phyloP scores from a whole-genome alignment of 176 grass and related monocot genomes.

The Aechmea fasciata region DNA sequence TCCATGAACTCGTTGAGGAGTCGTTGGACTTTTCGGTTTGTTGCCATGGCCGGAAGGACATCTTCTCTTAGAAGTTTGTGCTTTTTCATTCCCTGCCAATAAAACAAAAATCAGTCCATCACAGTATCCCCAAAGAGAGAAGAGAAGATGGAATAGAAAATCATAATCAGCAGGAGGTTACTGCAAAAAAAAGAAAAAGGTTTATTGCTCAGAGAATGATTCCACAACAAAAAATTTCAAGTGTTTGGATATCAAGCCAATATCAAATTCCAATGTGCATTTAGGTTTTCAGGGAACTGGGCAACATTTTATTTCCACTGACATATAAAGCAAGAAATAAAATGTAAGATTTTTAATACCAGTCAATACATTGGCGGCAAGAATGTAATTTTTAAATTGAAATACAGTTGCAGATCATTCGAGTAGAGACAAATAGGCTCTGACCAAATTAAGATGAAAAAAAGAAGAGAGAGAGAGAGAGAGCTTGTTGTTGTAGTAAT shows the following conservation, averaged over 20 bases:
- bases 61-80: slow-evolving; percentile 76
- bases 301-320: neutral
- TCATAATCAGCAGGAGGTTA: neutral
- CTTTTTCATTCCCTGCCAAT: slow-evolving; percentile 78
- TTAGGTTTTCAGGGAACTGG: neutral
- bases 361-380: neutral
- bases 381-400: neutral
- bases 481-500: neutral
- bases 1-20: slow-evolving; percentile 93
- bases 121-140: neutral
- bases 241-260: neutral
- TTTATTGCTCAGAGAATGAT: too few species aligned
- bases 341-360: neutral
- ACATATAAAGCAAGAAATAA: neutral
- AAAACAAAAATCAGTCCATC: slow-evolving; percentile 2
- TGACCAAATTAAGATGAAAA: neutral
- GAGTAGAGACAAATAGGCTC: neutral
- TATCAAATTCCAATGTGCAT: neutral
- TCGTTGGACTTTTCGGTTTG: slow-evolving; percentile 84
- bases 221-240: neutral
- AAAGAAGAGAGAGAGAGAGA: neutral
- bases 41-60: slow-evolving; percentile 80
- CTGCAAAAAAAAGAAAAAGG: neutral
- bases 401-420: neutral
- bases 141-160: neutral